Conservation (phyloP, 1,284 basidiomycete species). For the Leccinum subspadiceum region DNA sequence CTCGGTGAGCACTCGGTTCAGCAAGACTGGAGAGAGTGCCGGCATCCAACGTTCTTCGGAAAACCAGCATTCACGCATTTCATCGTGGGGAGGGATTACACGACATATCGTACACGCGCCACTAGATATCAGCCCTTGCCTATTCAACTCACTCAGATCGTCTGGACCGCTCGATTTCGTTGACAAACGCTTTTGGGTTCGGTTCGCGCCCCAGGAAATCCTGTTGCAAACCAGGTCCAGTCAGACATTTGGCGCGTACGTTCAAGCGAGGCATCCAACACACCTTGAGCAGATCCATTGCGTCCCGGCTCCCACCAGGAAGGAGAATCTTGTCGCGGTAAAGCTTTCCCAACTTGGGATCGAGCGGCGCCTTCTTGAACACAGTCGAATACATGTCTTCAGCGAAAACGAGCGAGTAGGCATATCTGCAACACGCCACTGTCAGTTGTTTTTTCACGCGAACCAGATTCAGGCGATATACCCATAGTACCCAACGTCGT, state of each 20-base stretch:
- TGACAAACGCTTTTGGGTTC: constrained; percentile 59
- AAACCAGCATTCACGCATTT: background rate
- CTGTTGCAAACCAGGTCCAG: constrained; percentile 23
- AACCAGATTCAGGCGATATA: background rate
- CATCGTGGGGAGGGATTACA: background rate
- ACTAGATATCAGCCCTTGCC: background rate
- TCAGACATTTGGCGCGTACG: background rate
- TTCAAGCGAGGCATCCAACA: background rate
- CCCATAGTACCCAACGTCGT: background rate
- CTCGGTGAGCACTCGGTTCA: background rate
- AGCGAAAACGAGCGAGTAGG: constrained; percentile 36
- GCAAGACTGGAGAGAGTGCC: background rate
- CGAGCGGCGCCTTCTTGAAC: constrained; percentile 73
- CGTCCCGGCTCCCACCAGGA: constrained; percentile 58
- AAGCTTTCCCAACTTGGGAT: constrained; percentile 45
- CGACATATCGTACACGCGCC: background rate
- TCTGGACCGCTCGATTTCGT: constrained; percentile 20
- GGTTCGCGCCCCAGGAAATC: constrained; percentile 77
- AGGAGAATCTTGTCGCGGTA: constrained; percentile 53
- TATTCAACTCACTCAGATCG: background rate
- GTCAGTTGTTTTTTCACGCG: background rate
- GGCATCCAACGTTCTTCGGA: background rate
- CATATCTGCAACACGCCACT: constrained; percentile 14
- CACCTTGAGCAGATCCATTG: constrained; percentile 59
- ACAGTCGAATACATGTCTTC: constrained; percentile 39